Evolutionary conservation across 2,329 filamentous ascomycete species (phyloP), one percentile per base, ranked within the genome.

Genomic region (Phialemonium atrogriseum): DNA sequence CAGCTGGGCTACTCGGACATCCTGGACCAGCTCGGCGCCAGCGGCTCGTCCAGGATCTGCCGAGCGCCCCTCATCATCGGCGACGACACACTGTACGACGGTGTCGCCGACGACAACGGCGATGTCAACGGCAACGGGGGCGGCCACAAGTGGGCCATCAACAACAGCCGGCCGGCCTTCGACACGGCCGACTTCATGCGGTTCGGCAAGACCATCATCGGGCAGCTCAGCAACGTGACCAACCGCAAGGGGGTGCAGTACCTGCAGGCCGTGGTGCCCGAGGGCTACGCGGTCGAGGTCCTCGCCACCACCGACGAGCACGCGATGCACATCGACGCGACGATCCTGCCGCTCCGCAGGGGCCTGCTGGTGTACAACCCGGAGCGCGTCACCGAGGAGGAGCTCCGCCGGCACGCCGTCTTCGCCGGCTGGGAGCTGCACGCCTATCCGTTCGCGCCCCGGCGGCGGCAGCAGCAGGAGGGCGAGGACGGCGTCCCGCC

Each of bases 131-230:
- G 7, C 6, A 17, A 27, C 30, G n/a, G 15, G 12, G 8, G 17
- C 14, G 21, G 32, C 17, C 23, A 25, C 10, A 31, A 24, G 10
- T 55, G 50, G 50, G 38, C 38, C 10, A 54, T 54, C 41, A 56
- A 55, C 33, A 51, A 56, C 35, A 43, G 32, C 13, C 43, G 53
- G 1, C 49, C 50, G 5, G 49, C 54, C 4, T 54, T 55, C 21
- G 53, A 56, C 30, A 47, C 49, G 13, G 53, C 53, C 6, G 53
- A 56, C 29, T 56, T 56, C 32, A 48, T 55, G 46, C 44, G 53
- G 2, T 49, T 56, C 22, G 54, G 52, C 12, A 48, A 45, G 22
- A 42, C 36, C 10, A 37, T 56, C 14, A 35, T 55, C 21, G 51
- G 47, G 4, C 53, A 57, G 32, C 35, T 45, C 14, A 54, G 50